Conservation (phyloP, 768 basidiomycete species). For the Pisolithus orientalis region DNA sequence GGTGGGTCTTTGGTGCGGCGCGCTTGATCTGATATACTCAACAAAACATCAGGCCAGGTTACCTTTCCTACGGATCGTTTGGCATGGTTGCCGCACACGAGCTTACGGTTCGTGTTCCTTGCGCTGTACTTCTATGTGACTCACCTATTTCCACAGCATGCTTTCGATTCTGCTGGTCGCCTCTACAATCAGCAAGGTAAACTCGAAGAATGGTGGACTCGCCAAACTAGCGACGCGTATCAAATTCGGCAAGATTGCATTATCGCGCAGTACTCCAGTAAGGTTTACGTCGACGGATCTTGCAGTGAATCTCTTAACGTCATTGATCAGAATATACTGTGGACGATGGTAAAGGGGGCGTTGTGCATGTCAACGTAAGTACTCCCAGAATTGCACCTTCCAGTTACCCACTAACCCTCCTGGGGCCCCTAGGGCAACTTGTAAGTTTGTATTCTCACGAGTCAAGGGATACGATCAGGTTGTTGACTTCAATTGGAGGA, state of each 20-base stretch:
- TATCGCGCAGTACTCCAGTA: conserved; percentile 85
- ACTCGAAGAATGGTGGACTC: conserved; percentile 90
- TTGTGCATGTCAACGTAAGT: conserved; percentile 78
- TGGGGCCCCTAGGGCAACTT: conserved; percentile 55
- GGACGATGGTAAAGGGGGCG: conserved; percentile 78
- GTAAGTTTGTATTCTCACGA: conserved; percentile 32
- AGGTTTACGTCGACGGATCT: not conserved
- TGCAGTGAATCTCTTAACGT: conserved; percentile 1
- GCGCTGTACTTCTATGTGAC: not conserved
- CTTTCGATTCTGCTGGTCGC: conserved; percentile 85
- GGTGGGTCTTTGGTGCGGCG: conserved; percentile 36
- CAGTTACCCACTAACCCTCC: not conserved
- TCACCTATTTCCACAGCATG: conserved; percentile 46
- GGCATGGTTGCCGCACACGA: conserved; percentile 92
- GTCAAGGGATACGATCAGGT: not conserved
- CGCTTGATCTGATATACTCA: not conserved
- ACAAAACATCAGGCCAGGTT: conserved; percentile 62
- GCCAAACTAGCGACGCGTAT: conserved; percentile 79
- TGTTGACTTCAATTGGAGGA: conserved; percentile 39
- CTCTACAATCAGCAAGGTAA: conserved; percentile 89
- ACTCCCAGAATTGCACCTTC: conserved; percentile 3
- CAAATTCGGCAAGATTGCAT: conserved; percentile 81
- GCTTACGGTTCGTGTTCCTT: conserved; percentile 53
- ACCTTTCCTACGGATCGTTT: conserved; percentile 88
- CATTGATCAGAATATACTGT: conserved; percentile 61